Conservation (phyloP, 495 filamentous ascomycete genomes). For the Talaromyces thailandensis region DNA sequence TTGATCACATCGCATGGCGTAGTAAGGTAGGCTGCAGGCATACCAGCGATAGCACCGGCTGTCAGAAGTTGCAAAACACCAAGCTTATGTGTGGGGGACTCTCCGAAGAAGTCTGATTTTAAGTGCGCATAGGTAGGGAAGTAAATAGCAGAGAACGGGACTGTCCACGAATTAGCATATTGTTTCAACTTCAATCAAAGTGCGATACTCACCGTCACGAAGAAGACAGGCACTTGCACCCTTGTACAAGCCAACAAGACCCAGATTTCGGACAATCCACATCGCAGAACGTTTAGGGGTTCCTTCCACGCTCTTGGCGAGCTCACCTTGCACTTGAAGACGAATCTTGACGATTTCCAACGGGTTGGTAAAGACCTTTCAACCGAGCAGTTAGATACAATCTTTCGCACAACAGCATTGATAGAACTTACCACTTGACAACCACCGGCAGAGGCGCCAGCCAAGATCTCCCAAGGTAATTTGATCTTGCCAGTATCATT, state of each 20-base stretch:
- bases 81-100: slow-evolving; percentile 79
- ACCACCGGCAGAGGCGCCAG: slow-evolving; percentile 83
- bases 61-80: slow-evolving; percentile 88
- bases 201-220: slow-evolving; percentile 51
- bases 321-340: slow-evolving; percentile 93
- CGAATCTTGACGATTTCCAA: slow-evolving; percentile 99
- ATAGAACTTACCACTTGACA: slow-evolving; percentile 83
- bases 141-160: slow-evolving; percentile 97
- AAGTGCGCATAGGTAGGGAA: slow-evolving; percentile 95
- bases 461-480: slow-evolving; percentile 63
- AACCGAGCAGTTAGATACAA: background rate
- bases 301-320: slow-evolving; percentile 79
- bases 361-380: slow-evolving; percentile 88
- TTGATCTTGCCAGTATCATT: slow-evolving; percentile 67
- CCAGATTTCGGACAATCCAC: slow-evolving; percentile 94
- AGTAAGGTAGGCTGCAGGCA: slow-evolving; percentile 96
- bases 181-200: background rate
- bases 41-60: slow-evolving; percentile 93
- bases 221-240: slow-evolving; percentile 93
- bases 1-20: slow-evolving; percentile 99
- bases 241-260: slow-evolving; percentile 94
- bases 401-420: background rate
- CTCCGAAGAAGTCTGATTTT: slow-evolving; percentile 89
- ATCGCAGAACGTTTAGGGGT: slow-evolving; percentile 81
- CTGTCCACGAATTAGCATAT: slow-evolving; percentile 18